Base-by-base conservation (phyloP, 257 asterid genomes). In the Henckelia pumila region DNA sequence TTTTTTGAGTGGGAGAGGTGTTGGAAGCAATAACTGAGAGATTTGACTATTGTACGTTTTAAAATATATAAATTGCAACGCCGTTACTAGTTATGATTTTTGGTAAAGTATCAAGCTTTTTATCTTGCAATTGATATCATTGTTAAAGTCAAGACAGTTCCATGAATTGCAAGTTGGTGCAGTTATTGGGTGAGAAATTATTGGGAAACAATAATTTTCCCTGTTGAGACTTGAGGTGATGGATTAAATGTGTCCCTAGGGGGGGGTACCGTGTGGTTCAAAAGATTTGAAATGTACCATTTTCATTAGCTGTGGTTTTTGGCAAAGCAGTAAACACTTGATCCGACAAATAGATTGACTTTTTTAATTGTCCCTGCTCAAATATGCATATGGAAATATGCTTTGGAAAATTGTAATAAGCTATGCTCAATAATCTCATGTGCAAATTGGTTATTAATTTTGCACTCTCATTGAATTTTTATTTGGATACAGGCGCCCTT, bases 401-500 rank as follows among this genome's bases (percentile, higher is more conserved):
- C 28, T 61, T 66, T 63, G 21, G 17, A 56, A 17, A 49, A 28
- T 17, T 37, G 59, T 63, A 68, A 53, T 20, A 22, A 22, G 7
- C 50, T 40, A n/a, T 70, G 50, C 52, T 58, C 37, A 24, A 59
- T 61, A 8, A 7, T 26, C 71, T 26, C 8, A 26, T 59, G 22
- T 19, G 59, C 26, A 58, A 65, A 37, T 61, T 52, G 21, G 49
- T 64, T 55, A 52, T 21, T 6, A 19, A 29, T 26, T 50, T 29
- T n/a, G 14, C 50, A n/a, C 17, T 72, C 59, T 72, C 22, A 47
- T 50, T 56, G 17, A 66, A 19, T 64, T 35, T 56, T 37, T 67
- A 22, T 62, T 63, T 69, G 24, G 22, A 17, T 78, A 59, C 81
- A 89, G 98, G 95, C 75, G 89, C 98, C 71, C 83, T 88, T 65